These are phyloP conservation scores for Maudiozyma turicensis DNA, from an alignment of 805 yeast species.

Conservation along the genomic window DNA sequence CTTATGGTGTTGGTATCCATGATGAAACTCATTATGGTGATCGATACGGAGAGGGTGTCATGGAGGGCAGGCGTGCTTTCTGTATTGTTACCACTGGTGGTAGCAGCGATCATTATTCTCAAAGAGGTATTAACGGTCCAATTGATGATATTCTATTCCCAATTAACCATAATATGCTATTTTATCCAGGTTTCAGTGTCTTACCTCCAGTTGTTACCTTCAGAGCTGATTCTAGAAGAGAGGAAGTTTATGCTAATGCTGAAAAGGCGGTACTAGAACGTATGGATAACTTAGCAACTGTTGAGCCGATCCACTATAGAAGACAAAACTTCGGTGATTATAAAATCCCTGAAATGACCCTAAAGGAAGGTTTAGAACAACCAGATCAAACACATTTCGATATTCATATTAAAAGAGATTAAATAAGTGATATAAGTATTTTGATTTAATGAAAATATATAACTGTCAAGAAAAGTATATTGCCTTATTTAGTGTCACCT, in stretches of 20 bases:
- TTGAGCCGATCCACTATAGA: conserved; percentile 12
- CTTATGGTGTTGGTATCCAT: conserved; percentile 16
- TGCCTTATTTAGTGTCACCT: no score
- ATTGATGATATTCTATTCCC: conserved; percentile 20
- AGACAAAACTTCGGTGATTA: conserved; percentile 19
- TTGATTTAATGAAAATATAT: no score
- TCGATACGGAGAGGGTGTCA: conserved; percentile 20
- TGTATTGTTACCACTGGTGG: conserved; percentile 14
- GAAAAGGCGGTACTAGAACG: conserved; percentile 4
- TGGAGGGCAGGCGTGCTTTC: conserved; percentile 17
- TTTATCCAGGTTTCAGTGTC: conserved; percentile 17
- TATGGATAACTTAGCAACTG: conserved; percentile 5
- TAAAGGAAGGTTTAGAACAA: conserved; percentile 13
- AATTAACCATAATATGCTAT: conserved; percentile 19
- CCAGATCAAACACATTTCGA: conserved; percentile 9
- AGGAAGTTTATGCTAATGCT: conserved; percentile 1
- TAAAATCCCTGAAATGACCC: conserved; percentile 5
- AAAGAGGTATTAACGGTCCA: conserved; percentile 18
- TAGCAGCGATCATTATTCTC: conserved; percentile 5
- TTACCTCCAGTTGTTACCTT: conserved; percentile 16
- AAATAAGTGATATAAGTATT: neutral
- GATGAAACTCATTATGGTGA: conserved; percentile 4
- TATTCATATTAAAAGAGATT: conserved; percentile 6
- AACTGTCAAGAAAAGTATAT: no score
- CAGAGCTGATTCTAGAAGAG: conserved; percentile 3